Conservation (phyloP, 1,284 basidiomycete genomes). For the Coriolopsis trogii region DNA sequence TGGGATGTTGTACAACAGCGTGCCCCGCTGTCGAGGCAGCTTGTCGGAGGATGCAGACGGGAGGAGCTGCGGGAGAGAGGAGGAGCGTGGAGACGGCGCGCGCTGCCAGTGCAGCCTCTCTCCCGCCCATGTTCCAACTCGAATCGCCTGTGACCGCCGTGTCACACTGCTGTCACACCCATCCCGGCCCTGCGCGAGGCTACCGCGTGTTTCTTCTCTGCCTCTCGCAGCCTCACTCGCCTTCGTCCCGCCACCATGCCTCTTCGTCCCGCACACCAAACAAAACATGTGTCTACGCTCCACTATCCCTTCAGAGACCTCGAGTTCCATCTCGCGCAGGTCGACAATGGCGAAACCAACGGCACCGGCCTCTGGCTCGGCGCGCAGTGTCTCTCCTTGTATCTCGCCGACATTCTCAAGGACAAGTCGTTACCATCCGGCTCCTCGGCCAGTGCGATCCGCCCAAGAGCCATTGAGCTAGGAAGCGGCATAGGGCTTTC, state of each 20-base stretch:
- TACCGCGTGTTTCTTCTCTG: conserved; percentile 20
- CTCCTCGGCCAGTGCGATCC: conserved; percentile 25
- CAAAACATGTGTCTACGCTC: conserved; percentile 67
- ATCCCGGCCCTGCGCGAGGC: too few species aligned
- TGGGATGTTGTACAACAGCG: conserved; percentile 35
- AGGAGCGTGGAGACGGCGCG: conserved; percentile 31
- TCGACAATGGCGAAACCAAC: conserved; percentile 64
- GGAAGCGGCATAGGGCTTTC: conserved; percentile 84
- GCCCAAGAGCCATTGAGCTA: conserved; percentile 69
- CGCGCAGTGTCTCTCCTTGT: conserved; percentile 73
- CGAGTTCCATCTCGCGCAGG: conserved; percentile 55
- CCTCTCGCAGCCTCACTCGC: conserved; percentile 7
- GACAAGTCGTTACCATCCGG: conserved; percentile 18
- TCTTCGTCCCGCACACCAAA: conserved; percentile 56
- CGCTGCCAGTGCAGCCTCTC: conserved; percentile 12
- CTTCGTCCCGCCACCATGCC: conserved; percentile 12
- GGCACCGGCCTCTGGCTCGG: conserved; percentile 91
- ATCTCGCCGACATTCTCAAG: conserved; percentile 47
- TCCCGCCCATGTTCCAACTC: too few species aligned
- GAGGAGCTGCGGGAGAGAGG: conserved; percentile 21
- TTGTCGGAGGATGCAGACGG: conserved; percentile 10
- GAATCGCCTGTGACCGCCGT: too few species aligned
- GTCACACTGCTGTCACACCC: conserved; percentile 1
- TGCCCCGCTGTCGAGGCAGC: conserved; percentile 21
- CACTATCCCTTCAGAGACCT: conserved; percentile 46